A percentile compares a stretch with the other conserved stretches of the same genome.
Evolutionary conservation across 345 rosid genomes (phyloP).

Genomic region (thale cress (Arabidopsis thaliana)): TAIR10.1 NC_003070.9:8395501-8396000

Average conservation of each 20-base stretch:
- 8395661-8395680: slow-evolving; percentile 9
- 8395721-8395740: background rate
- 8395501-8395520: slow-evolving; percentile 10
- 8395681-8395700: background rate
- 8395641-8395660: slow-evolving; percentile 25
- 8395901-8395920: background rate
- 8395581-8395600: slow-evolving; percentile 14
- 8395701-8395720: background rate
- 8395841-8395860: background rate
- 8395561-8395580: slow-evolving; percentile 23
- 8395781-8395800: background rate
- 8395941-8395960: background rate
- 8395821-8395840: slow-evolving; percentile 1
- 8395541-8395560: slow-evolving; percentile 31
- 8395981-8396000: slow-evolving; percentile 33
- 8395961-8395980: slow-evolving; percentile 39
- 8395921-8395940: background rate
- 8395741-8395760: background rate
- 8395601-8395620: slow-evolving; percentile 19
- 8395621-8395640: background rate
- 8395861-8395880: background rate
- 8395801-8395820: background rate
- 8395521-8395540: slow-evolving; percentile 11
- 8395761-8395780: background rate
- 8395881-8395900: background rate